Evolutionary conservation across 1,284 basidiomycete genomes (phyloP).

Genomic region (Boletus holoroseus): DNA sequence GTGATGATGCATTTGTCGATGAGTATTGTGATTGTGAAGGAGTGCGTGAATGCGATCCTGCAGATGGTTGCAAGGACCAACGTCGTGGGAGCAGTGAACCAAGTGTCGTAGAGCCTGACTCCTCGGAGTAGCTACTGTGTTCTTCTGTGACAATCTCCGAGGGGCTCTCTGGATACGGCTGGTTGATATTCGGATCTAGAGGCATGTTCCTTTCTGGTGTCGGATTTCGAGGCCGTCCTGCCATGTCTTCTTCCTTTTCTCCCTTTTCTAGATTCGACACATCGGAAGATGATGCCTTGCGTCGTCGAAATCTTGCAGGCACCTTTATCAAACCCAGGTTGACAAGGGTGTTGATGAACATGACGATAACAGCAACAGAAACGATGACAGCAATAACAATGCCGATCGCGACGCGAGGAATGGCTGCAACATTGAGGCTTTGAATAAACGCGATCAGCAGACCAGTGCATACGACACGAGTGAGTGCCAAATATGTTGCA

Average conservation of each 20-base stretch:
- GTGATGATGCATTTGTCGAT: constrained; percentile 30
- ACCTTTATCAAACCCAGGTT: constrained; percentile 38
- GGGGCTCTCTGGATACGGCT: constrained; percentile 39
- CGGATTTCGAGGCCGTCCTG: constrained; percentile 46
- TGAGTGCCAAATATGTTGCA: constrained; percentile 55
- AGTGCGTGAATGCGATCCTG: constrained; percentile 33
- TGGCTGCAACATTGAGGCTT: constrained; percentile 54
- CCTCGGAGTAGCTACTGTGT: constrained; percentile 31
- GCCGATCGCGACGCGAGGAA: constrained; percentile 72
- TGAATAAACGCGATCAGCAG: constrained; percentile 66
- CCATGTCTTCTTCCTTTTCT: constrained; percentile 15
- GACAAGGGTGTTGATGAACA: constrained; percentile 55
- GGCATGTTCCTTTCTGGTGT: constrained; percentile 47
- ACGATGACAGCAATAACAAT: constrained; percentile 58
- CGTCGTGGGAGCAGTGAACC: constrained; percentile 41
- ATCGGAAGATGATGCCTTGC: constrained; percentile 10
- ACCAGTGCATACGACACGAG: constrained; percentile 58
- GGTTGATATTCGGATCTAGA: constrained; percentile 39
- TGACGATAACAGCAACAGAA: constrained; percentile 53
- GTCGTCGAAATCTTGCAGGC: constrained; percentile 17
- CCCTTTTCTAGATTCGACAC: constrained; percentile 31
- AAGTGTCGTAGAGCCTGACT: constrained; percentile 37
- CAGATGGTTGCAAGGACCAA: constrained; percentile 43
- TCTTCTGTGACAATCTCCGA: constrained; percentile 34
- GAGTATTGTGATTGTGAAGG: constrained; percentile 34